Conservation (phyloP, 1,284 basidiomycete species). For the Meripilus lineatus region DNA sequence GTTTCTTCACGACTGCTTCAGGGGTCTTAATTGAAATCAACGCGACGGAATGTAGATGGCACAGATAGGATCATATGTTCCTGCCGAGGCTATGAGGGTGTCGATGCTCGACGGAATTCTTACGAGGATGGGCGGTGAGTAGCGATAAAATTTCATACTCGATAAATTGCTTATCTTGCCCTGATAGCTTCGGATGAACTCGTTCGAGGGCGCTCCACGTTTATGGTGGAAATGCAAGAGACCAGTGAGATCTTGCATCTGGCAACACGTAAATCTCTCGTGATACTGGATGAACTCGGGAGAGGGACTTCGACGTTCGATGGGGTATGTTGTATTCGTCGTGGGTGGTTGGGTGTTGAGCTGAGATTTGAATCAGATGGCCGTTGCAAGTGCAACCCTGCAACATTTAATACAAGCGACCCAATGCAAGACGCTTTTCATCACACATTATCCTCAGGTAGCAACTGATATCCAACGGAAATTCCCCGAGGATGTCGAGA, state of each 20-base stretch:
- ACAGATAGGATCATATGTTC: slow-evolving; percentile 65
- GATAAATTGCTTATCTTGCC: neutral
- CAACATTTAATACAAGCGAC: slow-evolving; percentile 63
- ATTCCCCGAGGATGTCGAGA: slow-evolving; percentile 58
- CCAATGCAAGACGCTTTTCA: slow-evolving; percentile 84
- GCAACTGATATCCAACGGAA: slow-evolving; percentile 51
- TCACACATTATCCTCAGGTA: slow-evolving; percentile 87
- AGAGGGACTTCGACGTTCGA: slow-evolving; percentile 84
- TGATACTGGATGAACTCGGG: slow-evolving; percentile 86
- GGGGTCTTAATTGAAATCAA: neutral
- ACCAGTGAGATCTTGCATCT: slow-evolving; percentile 85
- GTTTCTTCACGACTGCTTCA: neutral
- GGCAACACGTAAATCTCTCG: slow-evolving; percentile 69
- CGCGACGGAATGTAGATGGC: slow-evolving; percentile 28
- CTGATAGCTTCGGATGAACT: slow-evolving; percentile 79
- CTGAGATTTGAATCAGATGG: slow-evolving; percentile 50
- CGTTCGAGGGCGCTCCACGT: slow-evolving; percentile 81
- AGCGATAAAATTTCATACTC: neutral
- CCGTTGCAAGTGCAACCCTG: slow-evolving; percentile 76
- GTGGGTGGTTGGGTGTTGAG: neutral
- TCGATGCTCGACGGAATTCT: slow-evolving; percentile 81
- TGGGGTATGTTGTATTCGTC: slow-evolving; percentile 47
- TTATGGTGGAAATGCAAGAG: slow-evolving; percentile 95
- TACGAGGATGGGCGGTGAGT: slow-evolving; percentile 79
- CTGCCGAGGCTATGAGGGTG: slow-evolving; percentile 69